These are phyloP conservation scores for Malassezia furfur DNA, from an alignment of 1,284 basidiomycete genomes.

Conservation along the genomic window DNA sequence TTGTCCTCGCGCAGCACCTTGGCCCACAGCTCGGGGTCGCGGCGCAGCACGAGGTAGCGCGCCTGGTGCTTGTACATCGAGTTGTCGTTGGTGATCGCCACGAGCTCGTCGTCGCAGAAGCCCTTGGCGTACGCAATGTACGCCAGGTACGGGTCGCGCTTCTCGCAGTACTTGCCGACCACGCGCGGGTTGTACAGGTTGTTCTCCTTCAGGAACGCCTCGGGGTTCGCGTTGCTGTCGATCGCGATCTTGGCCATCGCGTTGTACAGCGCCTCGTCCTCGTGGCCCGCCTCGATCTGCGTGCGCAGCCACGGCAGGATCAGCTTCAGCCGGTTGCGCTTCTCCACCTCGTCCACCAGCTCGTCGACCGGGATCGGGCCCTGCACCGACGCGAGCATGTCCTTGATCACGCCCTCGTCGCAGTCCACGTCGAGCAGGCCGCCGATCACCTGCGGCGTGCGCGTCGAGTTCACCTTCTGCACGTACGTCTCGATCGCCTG, in stretches of 20 bases:
- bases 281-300: slow-evolving; percentile 79
- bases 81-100: slow-evolving; percentile 95
- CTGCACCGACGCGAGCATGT: slow-evolving; percentile 80
- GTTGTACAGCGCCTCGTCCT: slow-evolving; percentile 88
- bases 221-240: slow-evolving; percentile 96
- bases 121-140: slow-evolving; percentile 99
- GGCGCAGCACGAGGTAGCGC: slow-evolving; percentile 91
- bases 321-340: slow-evolving; percentile 84
- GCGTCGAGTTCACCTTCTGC: slow-evolving; percentile 89
- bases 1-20: slow-evolving; percentile 86
- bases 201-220: slow-evolving; percentile 95
- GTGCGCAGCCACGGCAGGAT: slow-evolving; percentile 95
- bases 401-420: slow-evolving; percentile 87
- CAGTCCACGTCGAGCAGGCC: slow-evolving; percentile 96
- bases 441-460: slow-evolving; percentile 96
- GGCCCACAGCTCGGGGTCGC: slow-evolving; percentile 89
- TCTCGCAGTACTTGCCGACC: slow-evolving; percentile 98
- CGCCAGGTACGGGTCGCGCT: slow-evolving; percentile 92
- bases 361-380: slow-evolving; percentile 87
- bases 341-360: slow-evolving; percentile 68
- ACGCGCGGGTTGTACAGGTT: slow-evolving; percentile 91
- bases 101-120: slow-evolving; percentile 96
- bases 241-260: slow-evolving; percentile 97
- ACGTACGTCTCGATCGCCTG: slow-evolving; percentile 99
- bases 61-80: slow-evolving; percentile 99